phyloP scores from a whole-genome alignment of 805 yeast genomes.

The Naumovozyma dairenensis region DNA sequence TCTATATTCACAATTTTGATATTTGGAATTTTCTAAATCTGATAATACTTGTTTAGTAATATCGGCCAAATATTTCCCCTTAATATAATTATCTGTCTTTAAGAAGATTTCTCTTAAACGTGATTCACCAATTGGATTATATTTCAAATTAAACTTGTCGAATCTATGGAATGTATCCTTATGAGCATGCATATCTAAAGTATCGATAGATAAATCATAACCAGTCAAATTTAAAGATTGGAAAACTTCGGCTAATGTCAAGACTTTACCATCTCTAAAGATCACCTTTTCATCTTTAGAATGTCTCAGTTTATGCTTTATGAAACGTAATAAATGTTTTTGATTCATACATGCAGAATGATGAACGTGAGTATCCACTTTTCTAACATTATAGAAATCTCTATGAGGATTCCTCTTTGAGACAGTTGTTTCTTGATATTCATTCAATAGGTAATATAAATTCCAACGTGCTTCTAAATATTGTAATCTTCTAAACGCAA shows the following conservation, averaged over 20 bases:
- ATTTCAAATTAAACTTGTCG: conserved; percentile 93
- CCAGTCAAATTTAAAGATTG: conserved; percentile 85
- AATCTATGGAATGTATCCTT: conserved; percentile 96
- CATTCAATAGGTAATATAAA: conserved; percentile 76
- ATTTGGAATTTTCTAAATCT: conserved; percentile 89
- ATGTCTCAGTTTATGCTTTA: conserved; percentile 87
- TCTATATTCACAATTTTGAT: conserved; percentile 95
- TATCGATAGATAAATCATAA: conserved; percentile 90
- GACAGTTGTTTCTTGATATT: conserved; percentile 83
- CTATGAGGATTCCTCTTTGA: conserved; percentile 92
- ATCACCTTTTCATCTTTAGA: conserved; percentile 83
- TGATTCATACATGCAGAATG: conserved; percentile 99
- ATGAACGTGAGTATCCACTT: conserved; percentile 79
- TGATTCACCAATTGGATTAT: conserved; percentile 97
- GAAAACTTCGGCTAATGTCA: conserved; percentile 84
- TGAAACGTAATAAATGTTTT: conserved; percentile 87
- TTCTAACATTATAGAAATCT: conserved; percentile 42
- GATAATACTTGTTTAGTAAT: conserved; percentile 87
- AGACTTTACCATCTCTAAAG: conserved; percentile 80
- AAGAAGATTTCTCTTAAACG: conserved; percentile 91
- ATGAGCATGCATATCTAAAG: conserved; percentile 98
- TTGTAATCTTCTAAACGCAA: conserved; percentile 88
- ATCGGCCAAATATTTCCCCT: conserved; percentile 87
- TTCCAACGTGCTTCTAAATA: conserved; percentile 97
- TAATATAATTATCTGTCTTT: conserved; percentile 87